phyloP scores from a whole-genome alignment of 805 yeast genomes.

The Ogataea methanolica region DNA sequence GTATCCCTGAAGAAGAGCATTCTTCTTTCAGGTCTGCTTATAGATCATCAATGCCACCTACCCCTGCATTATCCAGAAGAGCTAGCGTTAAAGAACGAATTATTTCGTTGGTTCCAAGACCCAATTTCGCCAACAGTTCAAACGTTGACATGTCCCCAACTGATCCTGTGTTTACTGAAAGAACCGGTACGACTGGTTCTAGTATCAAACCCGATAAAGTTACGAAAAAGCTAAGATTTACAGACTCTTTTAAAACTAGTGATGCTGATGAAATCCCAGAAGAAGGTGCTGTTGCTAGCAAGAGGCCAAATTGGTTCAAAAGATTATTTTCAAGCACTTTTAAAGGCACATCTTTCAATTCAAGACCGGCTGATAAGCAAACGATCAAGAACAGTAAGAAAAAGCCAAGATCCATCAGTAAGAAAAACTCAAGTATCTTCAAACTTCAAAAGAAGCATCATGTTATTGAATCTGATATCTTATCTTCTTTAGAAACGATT shows the following conservation, averaged over 20 bases:
- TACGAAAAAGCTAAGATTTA: conserved; percentile 5
- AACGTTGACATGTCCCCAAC: conserved; percentile 24
- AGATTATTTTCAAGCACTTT: conserved; percentile 8
- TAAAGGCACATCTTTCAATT: no score
- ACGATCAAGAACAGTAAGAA: neutral
- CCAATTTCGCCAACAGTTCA: neutral
- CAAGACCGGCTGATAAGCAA: neutral
- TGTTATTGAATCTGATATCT: conserved; percentile 15
- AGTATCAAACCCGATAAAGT: neutral
- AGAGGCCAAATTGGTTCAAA: conserved; percentile 21
- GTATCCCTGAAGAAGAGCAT: conserved; percentile 9
- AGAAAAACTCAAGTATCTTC: neutral
- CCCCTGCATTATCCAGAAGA: neutral
- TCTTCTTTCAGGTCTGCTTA: neutral
- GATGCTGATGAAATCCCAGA: neutral
- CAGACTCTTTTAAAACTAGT: neutral
- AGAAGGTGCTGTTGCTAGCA: neutral
- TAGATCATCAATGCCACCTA: neutral
- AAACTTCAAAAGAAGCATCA: conserved; percentile 2
- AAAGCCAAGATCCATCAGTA: neutral
- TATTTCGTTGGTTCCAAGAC: neutral
- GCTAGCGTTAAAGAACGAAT: conserved; percentile 7
- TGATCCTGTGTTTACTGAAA: conserved; percentile 18
- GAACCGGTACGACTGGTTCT: neutral
- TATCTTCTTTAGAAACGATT: conserved; percentile 7